phyloP scores from a whole-genome alignment of 106 monocot species.

The Alisma plantagoaquatica region DNA sequence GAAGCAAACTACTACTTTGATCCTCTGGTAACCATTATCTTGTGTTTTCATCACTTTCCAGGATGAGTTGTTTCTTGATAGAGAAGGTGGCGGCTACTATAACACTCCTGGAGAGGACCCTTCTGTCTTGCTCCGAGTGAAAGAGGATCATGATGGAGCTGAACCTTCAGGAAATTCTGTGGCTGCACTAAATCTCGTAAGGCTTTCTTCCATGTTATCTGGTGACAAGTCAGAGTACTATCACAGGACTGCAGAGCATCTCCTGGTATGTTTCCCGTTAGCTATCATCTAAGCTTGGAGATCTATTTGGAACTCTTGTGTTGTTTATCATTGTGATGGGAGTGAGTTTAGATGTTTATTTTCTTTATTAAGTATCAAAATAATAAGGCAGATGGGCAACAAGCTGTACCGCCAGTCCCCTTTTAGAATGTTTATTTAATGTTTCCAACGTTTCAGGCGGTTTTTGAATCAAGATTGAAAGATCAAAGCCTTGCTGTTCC shows the following conservation, averaged over 20 bases:
- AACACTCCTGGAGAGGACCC: conserved; percentile 92
- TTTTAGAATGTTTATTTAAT: no score
- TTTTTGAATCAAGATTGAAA: conserved; percentile 57
- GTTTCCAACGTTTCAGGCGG: no score
- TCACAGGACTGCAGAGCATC: conserved; percentile 61
- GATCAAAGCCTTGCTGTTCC: conserved; percentile 71
- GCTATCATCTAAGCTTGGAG: background rate
- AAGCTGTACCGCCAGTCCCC: no score
- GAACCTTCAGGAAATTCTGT: conserved; percentile 95
- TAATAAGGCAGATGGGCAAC: no score
- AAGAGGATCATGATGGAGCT: conserved; percentile 96
- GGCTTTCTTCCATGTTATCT: conserved; percentile 60
- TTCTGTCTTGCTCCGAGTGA: conserved; percentile 70
- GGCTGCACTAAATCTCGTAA: conserved; percentile 67
- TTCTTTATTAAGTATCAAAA: no score
- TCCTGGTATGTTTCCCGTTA: conserved; percentile 76
- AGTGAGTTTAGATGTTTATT: no score
- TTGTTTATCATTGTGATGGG: no score
- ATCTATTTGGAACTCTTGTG: background rate
- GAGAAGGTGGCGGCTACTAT: conserved; percentile 80
- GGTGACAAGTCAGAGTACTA: conserved; percentile 40
- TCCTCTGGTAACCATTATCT: background rate
- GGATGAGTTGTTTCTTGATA: conserved; percentile 87
- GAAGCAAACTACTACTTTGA: background rate
- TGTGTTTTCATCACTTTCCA: conserved; percentile 15